Percentiles rank a stretch among this genome's conserved stretches.
These are phyloP conservation scores for Conringia planisiliqua DNA, from an alignment of 345 rosid species.

Conservation along the genomic window DNA sequence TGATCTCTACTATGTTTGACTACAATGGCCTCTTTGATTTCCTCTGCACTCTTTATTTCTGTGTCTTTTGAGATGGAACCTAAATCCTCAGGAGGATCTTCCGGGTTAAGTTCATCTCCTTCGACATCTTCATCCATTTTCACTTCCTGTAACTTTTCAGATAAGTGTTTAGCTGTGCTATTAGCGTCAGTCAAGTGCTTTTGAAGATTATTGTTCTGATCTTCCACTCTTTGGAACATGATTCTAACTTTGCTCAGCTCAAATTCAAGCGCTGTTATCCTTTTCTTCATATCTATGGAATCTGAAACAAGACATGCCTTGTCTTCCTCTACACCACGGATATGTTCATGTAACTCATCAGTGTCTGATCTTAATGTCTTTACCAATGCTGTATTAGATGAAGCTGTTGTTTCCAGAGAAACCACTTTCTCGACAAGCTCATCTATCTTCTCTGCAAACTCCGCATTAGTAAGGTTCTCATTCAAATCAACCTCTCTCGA, in stretches of 20 bases:
- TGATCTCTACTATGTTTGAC: slow-evolving; percentile 12
- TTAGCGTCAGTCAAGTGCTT: slow-evolving; percentile 48
- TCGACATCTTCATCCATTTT: slow-evolving; percentile 43
- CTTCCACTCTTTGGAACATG: slow-evolving; percentile 45
- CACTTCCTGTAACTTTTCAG: slow-evolving; percentile 45
- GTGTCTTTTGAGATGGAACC: slow-evolving; percentile 12
- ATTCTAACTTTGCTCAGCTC: slow-evolving; percentile 51
- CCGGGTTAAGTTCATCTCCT: slow-evolving; percentile 1
- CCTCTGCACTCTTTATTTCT: slow-evolving; percentile 21
- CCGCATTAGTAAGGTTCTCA: slow-evolving; percentile 24
- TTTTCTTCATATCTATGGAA: slow-evolving; percentile 40
- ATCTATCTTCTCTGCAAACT: slow-evolving; percentile 63
- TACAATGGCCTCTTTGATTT: slow-evolving; percentile 14
- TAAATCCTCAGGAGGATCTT: slow-evolving; percentile 5
- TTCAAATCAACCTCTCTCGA: slow-evolving; percentile 24
- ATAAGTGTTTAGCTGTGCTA: slow-evolving; percentile 44
- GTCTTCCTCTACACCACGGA: slow-evolving; percentile 56
- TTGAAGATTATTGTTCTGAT: slow-evolving; percentile 45
- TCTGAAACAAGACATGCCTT: slow-evolving; percentile 47
- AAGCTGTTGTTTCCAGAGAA: slow-evolving; percentile 47
- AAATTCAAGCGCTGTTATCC: slow-evolving; percentile 51
- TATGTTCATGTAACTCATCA: slow-evolving; percentile 45
- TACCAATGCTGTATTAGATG: slow-evolving; percentile 59
- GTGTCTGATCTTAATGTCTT: slow-evolving; percentile 56
- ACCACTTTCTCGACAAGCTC: slow-evolving; percentile 71